Evolutionary conservation across 2,329 filamentous ascomycete species (phyloP), one percentile per base, ranked within the genome.

Genomic region (Diplodia mutila): DNA sequence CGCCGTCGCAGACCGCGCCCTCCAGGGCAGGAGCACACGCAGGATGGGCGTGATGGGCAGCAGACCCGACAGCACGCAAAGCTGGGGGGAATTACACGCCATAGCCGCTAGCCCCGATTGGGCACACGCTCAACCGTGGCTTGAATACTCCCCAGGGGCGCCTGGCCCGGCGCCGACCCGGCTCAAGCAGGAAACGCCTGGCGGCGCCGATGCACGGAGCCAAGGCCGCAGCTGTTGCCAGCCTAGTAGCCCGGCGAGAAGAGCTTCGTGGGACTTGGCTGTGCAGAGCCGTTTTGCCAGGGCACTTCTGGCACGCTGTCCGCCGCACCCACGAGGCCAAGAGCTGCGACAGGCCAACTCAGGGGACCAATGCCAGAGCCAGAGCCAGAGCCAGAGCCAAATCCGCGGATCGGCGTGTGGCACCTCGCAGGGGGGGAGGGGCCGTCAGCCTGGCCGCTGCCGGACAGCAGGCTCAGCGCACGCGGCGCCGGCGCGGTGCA

Each of bases 51-150:
- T 18, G 34, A 55, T 27, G 53, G 16, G 53, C 53, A 16, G 52
- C 18, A 32, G n/a, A 39, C 57, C 16, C 29, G 18, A 37, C 59
- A 63, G 59, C 59, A 63, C 59, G 59, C 59, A 63, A 63, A 51
- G 59, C 59, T 48, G 49, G 59, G 59, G 59, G 59, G 59, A 51
- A 12, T 23, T 46, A 34, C 46, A 63, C 59, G 59, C 59, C 59
- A 63, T 63, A 37, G 42, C 49, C 59, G 46, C 59, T 63, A 63
- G 18, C 6, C 59, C 46, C 27, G 11, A 63, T 34, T n/a, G 3
- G 42, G 42, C 42, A 21, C 21, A 7, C 25, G 34, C 34, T 29
- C 21, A 25, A 21, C 57, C 39, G 57, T 49, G 39, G 57, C 57
- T 61, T 48, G 57, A 48, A 9, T 32, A 18, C 18, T 32, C 57